Base-by-base conservation (phyloP, 148 eudicot genomes). In the Drosera capensis region DNA sequence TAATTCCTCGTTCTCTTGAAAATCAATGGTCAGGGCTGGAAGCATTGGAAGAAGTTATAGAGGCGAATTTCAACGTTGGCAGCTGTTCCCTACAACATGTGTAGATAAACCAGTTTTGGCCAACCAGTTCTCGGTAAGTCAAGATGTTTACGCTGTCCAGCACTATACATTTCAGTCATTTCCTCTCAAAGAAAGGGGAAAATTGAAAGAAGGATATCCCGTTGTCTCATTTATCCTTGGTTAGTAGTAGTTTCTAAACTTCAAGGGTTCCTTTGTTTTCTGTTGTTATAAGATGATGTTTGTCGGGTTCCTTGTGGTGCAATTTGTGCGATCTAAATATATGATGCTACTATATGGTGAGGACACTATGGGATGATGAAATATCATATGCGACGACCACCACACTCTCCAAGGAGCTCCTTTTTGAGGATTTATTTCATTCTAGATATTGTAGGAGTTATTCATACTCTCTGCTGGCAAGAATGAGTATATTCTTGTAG, bases 121-220 rank as follows among this genome's bases (percentile, higher is more conserved):
- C 47, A 84, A 90, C 71, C 99, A 90, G 46, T 90, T 90, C 68
- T 90, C 99, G 48, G 99, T 90, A 72, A 73, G 99, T 76, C 46
- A 37, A 40, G 35, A 8, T 14, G 6, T 15, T 35, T 20, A 41
- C 43, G 21, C 5, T 20, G 3, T 34, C n/a, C 11, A 0, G 0
- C n/a, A 2, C 11, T 28, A 9, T 9, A 15, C 14, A 25, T 9
- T 28, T 29, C 40, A 18, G 15, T 15, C 38, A 34, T 34, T 12
- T 25, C 12, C 38, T 16, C 36, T 17, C 40, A 18, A 7, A n/a
- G 9, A 29, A 23, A 9, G 1, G 2, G n/a, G n/a, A n/a, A n/a
- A n/a, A n/a, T n/a, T n/a, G n/a, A n/a, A n/a, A n/a, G n/a, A n/a
- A n/a, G n/a, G n/a, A n/a, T n/a, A n/a, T n/a, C n/a, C n/a, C n/a